Base-by-base conservation (phyloP, 2,329 filamentous ascomycete species). In the Sporothrix globosa region DNA sequence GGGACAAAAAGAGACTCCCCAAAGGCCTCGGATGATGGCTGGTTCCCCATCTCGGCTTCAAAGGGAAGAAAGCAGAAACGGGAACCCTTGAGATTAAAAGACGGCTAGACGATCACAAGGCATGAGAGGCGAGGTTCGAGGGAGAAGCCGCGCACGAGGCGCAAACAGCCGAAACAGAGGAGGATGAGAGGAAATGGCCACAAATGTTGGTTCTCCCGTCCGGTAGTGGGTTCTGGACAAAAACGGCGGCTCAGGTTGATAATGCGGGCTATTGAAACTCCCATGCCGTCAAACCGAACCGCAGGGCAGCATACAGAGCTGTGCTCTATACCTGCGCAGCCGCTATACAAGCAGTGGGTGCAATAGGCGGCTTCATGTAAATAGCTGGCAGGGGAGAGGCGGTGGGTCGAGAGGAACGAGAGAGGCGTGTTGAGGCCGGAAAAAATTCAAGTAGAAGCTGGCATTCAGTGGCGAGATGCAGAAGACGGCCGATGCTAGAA, bases 21-120 rank as follows among this genome's bases (percentile, higher is more conserved):
- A 73, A 74, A 74, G 76, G 80, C 80, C 77, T 84, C 82, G 74
- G 80, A 77, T 58, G 84, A 87, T 70, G 82, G 77, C 60, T 80
- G 77, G 76, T 87, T 87, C 69, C 85, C 85, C 85, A 87, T 87
- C 74, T 70, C 78, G 75, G 72, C 65, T 68, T 70, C 13, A 19
- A 21, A 67, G 72, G 70, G 54, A 68, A 61, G 60, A 70, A 21
- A 53, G 58, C 73, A 74, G 72, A 70, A 52, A 34, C 14, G 44
- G 53, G 30, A 67, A 67, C 41, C 34, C 56, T 56, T 27, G 17
- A 65, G n/a, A 54, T 68, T 65, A 50, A 48, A 68, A 50, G 44
- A 48, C 53, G 27, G 52, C 61, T 46, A 67, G 60, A n/a, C 19
- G 73, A 70, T 72, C 72, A 75, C 73, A 70, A 71, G 72, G 68